These are phyloP conservation scores for Cladophialophora psammophila DNA, from an alignment of 2,329 filamentous ascomycete species.

Conservation along the genomic window DNA sequence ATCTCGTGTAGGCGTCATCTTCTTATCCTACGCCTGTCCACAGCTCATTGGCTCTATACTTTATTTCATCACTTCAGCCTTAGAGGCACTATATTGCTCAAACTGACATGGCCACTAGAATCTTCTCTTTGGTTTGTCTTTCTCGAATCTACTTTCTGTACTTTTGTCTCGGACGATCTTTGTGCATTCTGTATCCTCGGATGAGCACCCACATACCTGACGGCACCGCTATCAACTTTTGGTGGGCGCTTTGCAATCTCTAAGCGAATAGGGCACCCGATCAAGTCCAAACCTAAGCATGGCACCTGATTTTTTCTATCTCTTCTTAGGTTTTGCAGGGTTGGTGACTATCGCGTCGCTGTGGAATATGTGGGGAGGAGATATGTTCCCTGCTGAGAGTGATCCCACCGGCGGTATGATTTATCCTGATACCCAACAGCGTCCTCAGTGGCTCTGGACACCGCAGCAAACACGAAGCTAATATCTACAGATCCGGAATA, in stretches of 20 bases:
- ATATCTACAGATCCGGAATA: constrained; percentile 62
- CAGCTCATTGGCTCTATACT: background rate
- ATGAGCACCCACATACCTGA: background rate
- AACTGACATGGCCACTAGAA: constrained; percentile 45
- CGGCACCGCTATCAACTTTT: background rate
- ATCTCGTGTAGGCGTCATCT: constrained; percentile 65
- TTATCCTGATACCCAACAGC: constrained; percentile 34
- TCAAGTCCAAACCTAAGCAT: background rate
- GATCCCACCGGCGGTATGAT: constrained; percentile 78
- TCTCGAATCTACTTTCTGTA: constrained; percentile 2
- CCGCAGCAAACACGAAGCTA: background rate
- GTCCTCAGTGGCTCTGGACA: background rate
- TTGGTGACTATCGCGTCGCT: constrained; percentile 80
- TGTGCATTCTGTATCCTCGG: background rate
- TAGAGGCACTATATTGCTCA: background rate
- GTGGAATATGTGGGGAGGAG: constrained; percentile 85
- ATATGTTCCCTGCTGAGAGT: constrained; percentile 76
- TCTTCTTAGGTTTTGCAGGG: constrained; percentile 73
- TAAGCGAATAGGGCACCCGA: background rate
- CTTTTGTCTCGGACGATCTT: background rate
- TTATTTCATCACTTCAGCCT: background rate
- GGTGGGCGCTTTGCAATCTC: background rate
- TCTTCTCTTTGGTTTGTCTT: constrained; percentile 68
- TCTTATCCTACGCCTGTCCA: background rate
- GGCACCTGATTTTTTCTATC: constrained; percentile 16